These are phyloP conservation scores for Rhizomucor pusillus DNA, from an alignment of 371 early-diverging fungal species.

Conservation along the genomic window DNA sequence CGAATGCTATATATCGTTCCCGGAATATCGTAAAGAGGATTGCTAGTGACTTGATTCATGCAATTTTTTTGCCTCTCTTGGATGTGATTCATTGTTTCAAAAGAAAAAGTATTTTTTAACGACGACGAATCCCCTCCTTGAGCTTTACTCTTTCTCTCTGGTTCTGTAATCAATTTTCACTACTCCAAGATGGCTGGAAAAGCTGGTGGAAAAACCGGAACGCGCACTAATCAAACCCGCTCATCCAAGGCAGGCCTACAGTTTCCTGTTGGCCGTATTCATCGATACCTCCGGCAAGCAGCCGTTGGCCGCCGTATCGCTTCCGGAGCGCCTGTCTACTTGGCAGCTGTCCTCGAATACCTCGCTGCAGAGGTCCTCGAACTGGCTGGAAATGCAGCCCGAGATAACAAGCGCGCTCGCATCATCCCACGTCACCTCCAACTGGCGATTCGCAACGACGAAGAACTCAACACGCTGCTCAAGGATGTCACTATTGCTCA, in stretches of 20 bases:
- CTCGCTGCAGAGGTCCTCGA: conserved; percentile 91
- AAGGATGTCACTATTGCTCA: conserved; percentile 76
- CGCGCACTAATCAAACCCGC: conserved; percentile 1
- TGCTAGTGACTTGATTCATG: no score
- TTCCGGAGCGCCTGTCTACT: conserved; percentile 86
- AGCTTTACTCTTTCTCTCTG: background rate
- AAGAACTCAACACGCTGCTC: conserved; percentile 89
- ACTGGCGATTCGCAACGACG: conserved; percentile 88
- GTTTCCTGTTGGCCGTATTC: conserved; percentile 94
- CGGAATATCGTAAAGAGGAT: no score
- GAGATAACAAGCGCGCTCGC: conserved; percentile 89
- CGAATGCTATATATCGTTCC: no score
- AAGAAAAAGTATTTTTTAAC: no score
- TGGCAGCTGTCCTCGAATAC: conserved; percentile 91
- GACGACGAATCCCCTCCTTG: no score
- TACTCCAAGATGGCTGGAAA: background rate
- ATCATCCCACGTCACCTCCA: conserved; percentile 84
- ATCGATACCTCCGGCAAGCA: conserved; percentile 86
- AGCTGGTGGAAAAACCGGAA: background rate
- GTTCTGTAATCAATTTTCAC: background rate
- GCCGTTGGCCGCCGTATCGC: conserved; percentile 88
- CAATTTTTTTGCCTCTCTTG: no score
- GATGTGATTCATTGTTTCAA: background rate
- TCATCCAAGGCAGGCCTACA: conserved; percentile 61
- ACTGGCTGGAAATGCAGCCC: conserved; percentile 89